A percentile compares a stretch with the other conserved stretches of the same genome.
phyloP scores from a whole-genome alignment of 2,329 filamentous ascomycete genomes.

The Camillea tinctor region DNA sequence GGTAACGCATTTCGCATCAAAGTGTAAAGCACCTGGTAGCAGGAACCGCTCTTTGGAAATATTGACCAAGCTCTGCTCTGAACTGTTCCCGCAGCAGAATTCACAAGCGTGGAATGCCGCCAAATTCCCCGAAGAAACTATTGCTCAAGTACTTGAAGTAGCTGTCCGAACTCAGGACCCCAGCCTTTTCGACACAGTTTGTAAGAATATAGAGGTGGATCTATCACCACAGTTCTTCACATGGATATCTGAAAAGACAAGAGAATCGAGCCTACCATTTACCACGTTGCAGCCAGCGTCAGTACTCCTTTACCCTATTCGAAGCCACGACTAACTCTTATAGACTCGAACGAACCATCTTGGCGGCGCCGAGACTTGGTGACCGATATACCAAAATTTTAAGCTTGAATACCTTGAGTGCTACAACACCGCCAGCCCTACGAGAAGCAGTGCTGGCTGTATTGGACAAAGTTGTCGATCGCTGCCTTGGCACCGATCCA shows the following conservation, averaged over 20 bases:
- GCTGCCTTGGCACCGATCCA: slow-evolving; percentile 1
- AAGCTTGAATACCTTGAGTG: background rate
- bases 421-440: background rate
- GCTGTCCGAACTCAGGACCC: background rate
- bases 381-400: slow-evolving; percentile 6
- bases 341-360: slow-evolving; percentile 9
- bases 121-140: slow-evolving; percentile 3
- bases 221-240: slow-evolving; percentile 9
- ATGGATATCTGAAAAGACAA: background rate
- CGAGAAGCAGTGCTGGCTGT: background rate
- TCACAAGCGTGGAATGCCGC: background rate
- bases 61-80: background rate
- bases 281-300: slow-evolving; percentile 3
- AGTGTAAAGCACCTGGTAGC: background rate
- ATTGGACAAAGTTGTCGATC: slow-evolving; percentile 9
- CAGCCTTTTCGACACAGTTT: slow-evolving; percentile 5
- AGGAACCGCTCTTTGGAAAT: background rate
- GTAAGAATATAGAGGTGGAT: slow-evolving; percentile 4
- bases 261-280: background rate
- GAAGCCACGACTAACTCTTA: background rate
- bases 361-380: slow-evolving; percentile 3
- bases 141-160: slow-evolving; percentile 5
- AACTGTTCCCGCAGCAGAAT: slow-evolving; percentile 1
- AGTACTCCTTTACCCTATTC: background rate
- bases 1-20: slow-evolving; percentile 7